Evolutionary conservation across 2,329 filamentous ascomycete genomes (phyloP).

Genomic region (Fusarium haematococcum): DNA sequence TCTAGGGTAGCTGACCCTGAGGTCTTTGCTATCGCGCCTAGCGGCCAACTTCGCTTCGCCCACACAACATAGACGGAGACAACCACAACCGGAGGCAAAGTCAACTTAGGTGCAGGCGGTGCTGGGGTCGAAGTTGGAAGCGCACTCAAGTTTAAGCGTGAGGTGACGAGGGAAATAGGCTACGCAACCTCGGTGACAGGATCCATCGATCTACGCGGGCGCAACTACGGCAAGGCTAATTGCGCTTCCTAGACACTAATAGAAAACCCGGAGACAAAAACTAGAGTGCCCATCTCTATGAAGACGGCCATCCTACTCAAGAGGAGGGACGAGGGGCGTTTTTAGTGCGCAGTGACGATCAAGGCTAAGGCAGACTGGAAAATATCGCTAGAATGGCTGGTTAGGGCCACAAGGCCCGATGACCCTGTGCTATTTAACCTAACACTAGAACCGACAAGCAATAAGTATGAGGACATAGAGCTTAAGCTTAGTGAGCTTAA

Average conservation of each 20-base stretch:
- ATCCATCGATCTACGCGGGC: neutral
- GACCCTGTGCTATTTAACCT: neutral
- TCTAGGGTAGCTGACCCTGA: neutral
- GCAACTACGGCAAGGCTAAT: neutral
- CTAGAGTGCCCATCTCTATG: neutral
- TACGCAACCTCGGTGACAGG: neutral
- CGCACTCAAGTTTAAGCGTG: neutral
- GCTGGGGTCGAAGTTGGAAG: neutral
- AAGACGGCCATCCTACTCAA: neutral
- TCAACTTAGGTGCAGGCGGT: neutral
- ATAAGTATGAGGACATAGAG: neutral
- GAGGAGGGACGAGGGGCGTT: neutral
- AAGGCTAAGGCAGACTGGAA: neutral
- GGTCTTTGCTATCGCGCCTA: neutral
- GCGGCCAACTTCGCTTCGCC: neutral
- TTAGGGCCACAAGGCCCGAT: neutral
- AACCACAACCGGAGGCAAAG: neutral
- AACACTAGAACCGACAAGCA: neutral
- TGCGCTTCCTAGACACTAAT: neutral
- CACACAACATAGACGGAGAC: neutral
- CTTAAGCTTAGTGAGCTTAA: neutral
- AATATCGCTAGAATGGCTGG: neutral
- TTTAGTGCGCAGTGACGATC: neutral
- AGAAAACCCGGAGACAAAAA: neutral
- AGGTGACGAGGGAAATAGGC: neutral